These are phyloP conservation scores for Cryptosporidium ryanae DNA, from an alignment of 169 alveolate species.

Conservation along the genomic window DNA sequence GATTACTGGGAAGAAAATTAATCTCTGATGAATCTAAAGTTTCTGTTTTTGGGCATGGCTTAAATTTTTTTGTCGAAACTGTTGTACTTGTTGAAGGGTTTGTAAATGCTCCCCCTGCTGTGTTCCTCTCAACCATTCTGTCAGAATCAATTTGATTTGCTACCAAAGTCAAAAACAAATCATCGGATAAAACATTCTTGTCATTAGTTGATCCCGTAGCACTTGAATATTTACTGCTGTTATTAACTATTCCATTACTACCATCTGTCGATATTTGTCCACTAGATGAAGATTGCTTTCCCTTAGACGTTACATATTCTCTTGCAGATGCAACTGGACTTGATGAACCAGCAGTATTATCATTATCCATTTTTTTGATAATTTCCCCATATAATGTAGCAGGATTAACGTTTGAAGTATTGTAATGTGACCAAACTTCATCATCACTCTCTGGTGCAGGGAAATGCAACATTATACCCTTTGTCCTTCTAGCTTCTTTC, in stretches of 20 bases:
- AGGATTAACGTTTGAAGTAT: slow-evolving; percentile 68
- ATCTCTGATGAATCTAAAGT: slow-evolving; percentile 65
- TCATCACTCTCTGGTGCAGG: slow-evolving; percentile 75
- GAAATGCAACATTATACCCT: slow-evolving; percentile 66
- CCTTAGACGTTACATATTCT: slow-evolving; percentile 57
- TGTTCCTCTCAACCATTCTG: slow-evolving; percentile 50
- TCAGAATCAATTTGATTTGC: slow-evolving; percentile 63
- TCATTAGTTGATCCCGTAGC: slow-evolving; percentile 7
- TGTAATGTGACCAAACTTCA: slow-evolving; percentile 75
- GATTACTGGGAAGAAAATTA: slow-evolving; percentile 6
- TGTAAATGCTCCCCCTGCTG: slow-evolving; percentile 24
- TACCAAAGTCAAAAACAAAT: slow-evolving; percentile 29
- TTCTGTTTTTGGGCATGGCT: slow-evolving; percentile 57
- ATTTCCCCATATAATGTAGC: slow-evolving; percentile 71
- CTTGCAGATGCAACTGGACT: slow-evolving; percentile 73
- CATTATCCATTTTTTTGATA: slow-evolving; percentile 67
- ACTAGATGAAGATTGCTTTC: slow-evolving; percentile 14
- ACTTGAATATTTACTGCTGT: background rate
- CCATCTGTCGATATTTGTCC: too few relatives aligned
- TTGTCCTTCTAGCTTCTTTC: slow-evolving; percentile 68
- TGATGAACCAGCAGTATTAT: slow-evolving; percentile 15
- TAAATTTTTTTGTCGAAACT: slow-evolving; percentile 56
- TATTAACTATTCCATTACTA: background rate
- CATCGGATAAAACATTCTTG: slow-evolving; percentile 62
- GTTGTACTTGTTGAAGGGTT: slow-evolving; percentile 62